Evolutionary conservation across 1,284 basidiomycete genomes (phyloP).

Genomic region (Spongiforma sp.): DNA sequence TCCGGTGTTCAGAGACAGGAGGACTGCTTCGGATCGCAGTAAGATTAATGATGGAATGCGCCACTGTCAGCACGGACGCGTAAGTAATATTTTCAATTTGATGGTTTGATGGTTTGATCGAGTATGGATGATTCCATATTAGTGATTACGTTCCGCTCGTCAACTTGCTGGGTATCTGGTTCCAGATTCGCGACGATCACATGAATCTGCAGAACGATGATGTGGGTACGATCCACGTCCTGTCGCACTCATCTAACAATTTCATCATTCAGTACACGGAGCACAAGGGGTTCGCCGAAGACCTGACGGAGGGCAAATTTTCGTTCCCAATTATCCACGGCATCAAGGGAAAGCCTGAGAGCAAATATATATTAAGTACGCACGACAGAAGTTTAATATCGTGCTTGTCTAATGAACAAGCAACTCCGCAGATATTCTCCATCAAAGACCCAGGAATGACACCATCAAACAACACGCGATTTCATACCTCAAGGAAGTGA

Average conservation of each 20-base stretch:
- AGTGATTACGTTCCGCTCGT: slow-evolving; percentile 92
- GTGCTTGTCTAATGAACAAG: slow-evolving; percentile 6
- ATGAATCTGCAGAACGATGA: slow-evolving; percentile 91
- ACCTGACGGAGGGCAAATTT: slow-evolving; percentile 96
- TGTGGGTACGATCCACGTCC: slow-evolving; percentile 46
- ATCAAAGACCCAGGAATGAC: slow-evolving; percentile 80
- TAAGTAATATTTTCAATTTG: slow-evolving; percentile 34
- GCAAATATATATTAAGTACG: slow-evolving; percentile 84
- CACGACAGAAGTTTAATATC: slow-evolving; percentile 13
- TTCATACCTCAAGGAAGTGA: slow-evolving; percentile 71
- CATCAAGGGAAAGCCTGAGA: slow-evolving; percentile 75
- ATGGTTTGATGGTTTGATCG: background rate
- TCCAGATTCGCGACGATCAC: slow-evolving; percentile 97
- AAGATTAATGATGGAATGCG: slow-evolving; percentile 94
- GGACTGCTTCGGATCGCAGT: slow-evolving; percentile 92
- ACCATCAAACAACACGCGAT: slow-evolving; percentile 83
- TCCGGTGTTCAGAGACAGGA: slow-evolving; percentile 78
- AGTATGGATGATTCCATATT: background rate
- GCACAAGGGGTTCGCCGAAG: slow-evolving; percentile 95
- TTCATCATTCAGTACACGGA: slow-evolving; percentile 67
- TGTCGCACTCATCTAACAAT: background rate
- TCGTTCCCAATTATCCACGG: slow-evolving; percentile 94
- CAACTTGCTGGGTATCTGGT: slow-evolving; percentile 92
- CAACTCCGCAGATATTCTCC: slow-evolving; percentile 72
- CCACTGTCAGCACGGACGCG: slow-evolving; percentile 64